Base-by-base conservation (phyloP, 768 basidiomycete species). In the Lentinula detonsa region DNA sequence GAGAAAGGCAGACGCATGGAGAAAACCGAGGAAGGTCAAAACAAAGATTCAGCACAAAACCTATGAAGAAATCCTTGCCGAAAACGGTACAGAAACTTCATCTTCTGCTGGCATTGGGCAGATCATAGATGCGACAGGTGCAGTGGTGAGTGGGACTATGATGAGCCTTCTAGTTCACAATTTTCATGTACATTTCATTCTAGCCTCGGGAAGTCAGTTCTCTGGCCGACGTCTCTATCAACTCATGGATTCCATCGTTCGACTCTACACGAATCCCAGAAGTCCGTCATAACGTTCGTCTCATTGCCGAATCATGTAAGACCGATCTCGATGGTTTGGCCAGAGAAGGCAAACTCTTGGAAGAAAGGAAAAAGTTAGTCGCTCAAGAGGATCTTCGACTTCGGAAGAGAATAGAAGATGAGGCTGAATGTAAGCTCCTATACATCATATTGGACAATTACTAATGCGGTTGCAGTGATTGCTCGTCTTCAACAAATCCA, bases 61-160 rank as follows among this genome's bases (percentile, higher is more conserved):
- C 0, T 99, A 98, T 70, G 97, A 99, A 73, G 85, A 99, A 73
- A 92, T 98, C 58, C 71, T 99, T 56, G 89, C 91, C 2, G 94
- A 96, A 70, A 87, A 92, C 23, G 92, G 89, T 0, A 79, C 85
- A 62, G 84, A 87, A 39, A 65, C 69, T 3, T 72, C 75, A 0
- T 66, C 79, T 7, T 66, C 75, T 2, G 67, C 84, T 2, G 85
- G 86, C 6, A 71, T 95, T 52, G 97, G 95, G 2, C 85, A 88
- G 67, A 95, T 99, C 42, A 92, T 98, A 61, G 97, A 99, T 73
- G 93, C 95, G 16, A 90, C 93, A 18, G 94, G 97, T 31, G 91
- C 92, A 60, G 91, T 91, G 64, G 94, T 95, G 71, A 61, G 90
- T 80, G 23, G 21, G 33, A 35, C 8, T 1, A 11, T 6, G 13